Conservation (phyloP, 306 rosid species). For the Casuarina equisetifolia region DNA sequence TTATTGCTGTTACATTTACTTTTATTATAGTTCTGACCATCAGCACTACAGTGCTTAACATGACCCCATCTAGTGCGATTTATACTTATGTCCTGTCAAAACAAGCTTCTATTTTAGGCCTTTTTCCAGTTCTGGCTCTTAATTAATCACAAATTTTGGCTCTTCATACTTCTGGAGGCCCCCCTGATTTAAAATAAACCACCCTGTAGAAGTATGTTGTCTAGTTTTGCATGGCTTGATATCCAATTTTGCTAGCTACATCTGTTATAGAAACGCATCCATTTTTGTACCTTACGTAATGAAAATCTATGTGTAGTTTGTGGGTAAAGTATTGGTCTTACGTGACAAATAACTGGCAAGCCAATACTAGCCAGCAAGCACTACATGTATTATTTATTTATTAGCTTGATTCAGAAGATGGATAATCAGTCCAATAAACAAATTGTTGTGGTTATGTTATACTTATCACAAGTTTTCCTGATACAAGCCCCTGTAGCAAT, state of each 20-base stretch:
- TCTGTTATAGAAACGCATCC: too few relatives aligned
- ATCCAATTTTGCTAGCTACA: background rate
- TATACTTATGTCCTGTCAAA: background rate
- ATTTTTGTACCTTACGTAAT: too few relatives aligned
- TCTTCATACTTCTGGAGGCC: background rate
- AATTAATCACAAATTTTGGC: background rate
- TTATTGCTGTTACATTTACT: background rate
- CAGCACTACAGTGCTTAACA: background rate
- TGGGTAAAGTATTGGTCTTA: too few relatives aligned
- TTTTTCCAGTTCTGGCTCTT: background rate
- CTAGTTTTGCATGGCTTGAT: background rate
- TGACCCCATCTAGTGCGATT: background rate
- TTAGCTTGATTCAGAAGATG: constrained; percentile 7
- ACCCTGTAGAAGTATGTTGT: background rate
- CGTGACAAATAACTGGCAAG: background rate
- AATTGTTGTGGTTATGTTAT: background rate
- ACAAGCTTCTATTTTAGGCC: background rate
- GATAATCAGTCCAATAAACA: background rate
- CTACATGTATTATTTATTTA: background rate
- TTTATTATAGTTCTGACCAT: background rate
- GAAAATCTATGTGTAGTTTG: too few relatives aligned
- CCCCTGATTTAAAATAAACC: background rate
- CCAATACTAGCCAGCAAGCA: background rate
- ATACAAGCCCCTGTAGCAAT: background rate
- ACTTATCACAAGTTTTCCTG: background rate